Conservation (phyloP, 2,329 filamentous ascomycete genomes). For the Pyrenochaeta sp. region DNA sequence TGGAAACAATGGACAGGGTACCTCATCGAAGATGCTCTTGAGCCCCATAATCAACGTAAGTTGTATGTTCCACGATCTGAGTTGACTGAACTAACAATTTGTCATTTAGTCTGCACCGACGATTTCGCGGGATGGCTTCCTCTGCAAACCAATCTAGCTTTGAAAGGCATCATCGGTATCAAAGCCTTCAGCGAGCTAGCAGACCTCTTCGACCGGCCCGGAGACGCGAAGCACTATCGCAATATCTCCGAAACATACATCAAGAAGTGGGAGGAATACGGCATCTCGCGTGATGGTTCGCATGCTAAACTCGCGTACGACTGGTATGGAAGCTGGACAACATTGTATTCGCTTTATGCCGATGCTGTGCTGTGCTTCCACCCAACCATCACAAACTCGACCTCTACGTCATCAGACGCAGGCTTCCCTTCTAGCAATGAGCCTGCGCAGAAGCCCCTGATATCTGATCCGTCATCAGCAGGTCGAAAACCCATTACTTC, state of each 20-base stretch:
- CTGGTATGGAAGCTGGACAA: conserved; percentile 82
- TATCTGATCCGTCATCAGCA: conserved; percentile 13
- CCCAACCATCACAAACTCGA: conserved; percentile 56
- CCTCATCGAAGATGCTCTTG: conserved; percentile 76
- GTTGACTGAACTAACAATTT: conserved; percentile 12
- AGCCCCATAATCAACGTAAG: conserved; percentile 75
- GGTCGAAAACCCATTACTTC: conserved; percentile 42
- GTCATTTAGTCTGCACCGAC: conserved; percentile 72
- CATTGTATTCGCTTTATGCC: conserved; percentile 84
- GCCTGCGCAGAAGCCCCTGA: conserved; percentile 31
- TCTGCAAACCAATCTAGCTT: conserved; percentile 81
- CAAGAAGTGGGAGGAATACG: conserved; percentile 74
- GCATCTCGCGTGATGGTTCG: conserved; percentile 72
- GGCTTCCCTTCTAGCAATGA: conserved; percentile 15
- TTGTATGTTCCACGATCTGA: not conserved
- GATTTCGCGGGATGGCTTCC: conserved; percentile 82
- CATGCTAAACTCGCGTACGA: conserved; percentile 84
- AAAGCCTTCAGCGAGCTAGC: conserved; percentile 79
- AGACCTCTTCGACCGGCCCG: conserved; percentile 64
- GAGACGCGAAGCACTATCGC: conserved; percentile 67
- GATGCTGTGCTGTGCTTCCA: conserved; percentile 86
- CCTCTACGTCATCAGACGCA: conserved; percentile 10
- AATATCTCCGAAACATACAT: conserved; percentile 74
- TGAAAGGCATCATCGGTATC: conserved; percentile 86
- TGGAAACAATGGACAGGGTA: conserved; percentile 83